These are phyloP conservation scores for Monosporascus sp. DNA, from an alignment of 2,329 filamentous ascomycete genomes.

Conservation along the genomic window DNA sequence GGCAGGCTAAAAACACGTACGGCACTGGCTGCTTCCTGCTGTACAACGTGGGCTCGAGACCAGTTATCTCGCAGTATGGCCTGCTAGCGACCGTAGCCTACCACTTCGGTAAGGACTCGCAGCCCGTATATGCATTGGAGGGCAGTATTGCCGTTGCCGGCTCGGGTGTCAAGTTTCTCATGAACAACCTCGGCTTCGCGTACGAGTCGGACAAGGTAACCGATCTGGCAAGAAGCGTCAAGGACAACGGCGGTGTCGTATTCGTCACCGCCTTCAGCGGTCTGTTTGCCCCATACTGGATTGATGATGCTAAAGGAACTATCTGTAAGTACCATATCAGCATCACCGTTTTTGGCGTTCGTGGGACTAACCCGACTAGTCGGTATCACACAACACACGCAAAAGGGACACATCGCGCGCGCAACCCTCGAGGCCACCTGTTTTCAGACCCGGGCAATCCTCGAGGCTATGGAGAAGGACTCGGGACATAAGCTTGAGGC, in stretches of 20 bases:
- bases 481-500: slow-evolving; percentile 69
- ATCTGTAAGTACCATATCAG: slow-evolving; percentile 52
- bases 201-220: slow-evolving; percentile 44
- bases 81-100: slow-evolving; percentile 84
- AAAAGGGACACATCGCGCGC: slow-evolving; percentile 79
- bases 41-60: slow-evolving; percentile 81
- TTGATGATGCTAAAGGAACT: slow-evolving; percentile 85
- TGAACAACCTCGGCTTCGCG: slow-evolving; percentile 60
- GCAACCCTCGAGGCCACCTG: slow-evolving; percentile 88
- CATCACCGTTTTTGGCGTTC: not conserved
- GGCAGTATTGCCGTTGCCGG: slow-evolving; percentile 80
- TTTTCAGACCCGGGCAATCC: slow-evolving; percentile 87
- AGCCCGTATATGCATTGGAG: slow-evolving; percentile 74
- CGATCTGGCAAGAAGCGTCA: slow-evolving; percentile 45
- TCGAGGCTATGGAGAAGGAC: slow-evolving; percentile 87
- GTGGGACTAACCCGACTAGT: slow-evolving; percentile 38
- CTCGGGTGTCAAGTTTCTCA: slow-evolving; percentile 70
- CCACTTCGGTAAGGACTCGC: slow-evolving; percentile 59
- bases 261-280: slow-evolving; percentile 90
- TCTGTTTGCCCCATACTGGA: slow-evolving; percentile 91
- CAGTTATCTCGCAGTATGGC: slow-evolving; percentile 78
- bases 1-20: slow-evolving; percentile 86
- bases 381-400: slow-evolving; percentile 79
- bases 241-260: slow-evolving; percentile 76
- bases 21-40: slow-evolving; percentile 86